Conservation (phyloP, 176 grass and related monocot species). For the Avena eriantha region DNA sequence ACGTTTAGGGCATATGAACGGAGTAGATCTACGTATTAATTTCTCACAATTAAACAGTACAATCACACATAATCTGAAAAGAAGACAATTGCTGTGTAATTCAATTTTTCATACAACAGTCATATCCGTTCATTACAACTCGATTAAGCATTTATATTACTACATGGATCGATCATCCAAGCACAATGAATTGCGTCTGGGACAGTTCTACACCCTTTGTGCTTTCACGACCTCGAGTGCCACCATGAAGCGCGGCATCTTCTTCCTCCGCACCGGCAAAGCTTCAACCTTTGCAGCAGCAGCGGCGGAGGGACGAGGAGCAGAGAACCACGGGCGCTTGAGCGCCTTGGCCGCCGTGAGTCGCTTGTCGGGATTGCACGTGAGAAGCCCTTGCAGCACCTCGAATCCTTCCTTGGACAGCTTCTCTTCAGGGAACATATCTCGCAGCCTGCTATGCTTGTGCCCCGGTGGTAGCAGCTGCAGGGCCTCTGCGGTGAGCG, state of each 20-base stretch:
- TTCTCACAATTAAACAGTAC: too few relatives aligned
- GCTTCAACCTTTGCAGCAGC: background rate
- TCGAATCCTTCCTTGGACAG: background rate
- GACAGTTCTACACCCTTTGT: background rate
- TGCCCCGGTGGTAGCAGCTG: background rate
- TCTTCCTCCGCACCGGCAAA: background rate
- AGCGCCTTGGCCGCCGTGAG: conserved; percentile 2
- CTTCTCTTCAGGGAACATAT: conserved; percentile 17
- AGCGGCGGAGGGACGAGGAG: background rate
- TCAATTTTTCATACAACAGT: background rate
- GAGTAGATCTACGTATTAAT: background rate
- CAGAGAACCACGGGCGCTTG: conserved; percentile 10
- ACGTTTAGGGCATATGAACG: background rate
- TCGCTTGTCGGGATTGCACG: conserved; percentile 4
- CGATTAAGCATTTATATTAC: background rate
- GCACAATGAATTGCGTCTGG: background rate
- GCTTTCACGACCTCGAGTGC: background rate
- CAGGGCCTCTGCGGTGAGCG: background rate
- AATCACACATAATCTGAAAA: background rate
- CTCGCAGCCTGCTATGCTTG: background rate
- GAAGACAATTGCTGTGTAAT: background rate
- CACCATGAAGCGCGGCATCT: background rate
- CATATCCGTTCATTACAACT: background rate
- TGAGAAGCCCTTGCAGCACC: background rate
- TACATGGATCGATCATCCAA: background rate